Evolutionary conservation across 2,329 filamentous ascomycete genomes (phyloP).

Genomic region (Rachicladosporium sp.): DNA sequence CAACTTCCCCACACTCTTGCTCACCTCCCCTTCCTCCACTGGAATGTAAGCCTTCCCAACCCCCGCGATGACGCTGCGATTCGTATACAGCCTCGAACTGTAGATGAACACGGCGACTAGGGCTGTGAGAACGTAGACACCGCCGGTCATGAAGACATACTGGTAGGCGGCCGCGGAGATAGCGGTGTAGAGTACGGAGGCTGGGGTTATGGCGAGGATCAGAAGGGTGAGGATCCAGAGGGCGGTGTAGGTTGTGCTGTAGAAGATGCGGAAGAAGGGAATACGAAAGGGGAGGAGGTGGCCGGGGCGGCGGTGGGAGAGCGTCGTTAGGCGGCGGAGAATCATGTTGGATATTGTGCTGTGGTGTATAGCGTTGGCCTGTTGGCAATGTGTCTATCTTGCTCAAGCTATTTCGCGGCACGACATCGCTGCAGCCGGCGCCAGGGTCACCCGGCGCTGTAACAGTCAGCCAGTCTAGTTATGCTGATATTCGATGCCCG

Average conservation of each 20-base stretch:
- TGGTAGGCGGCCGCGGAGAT: constrained; percentile 53
- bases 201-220: constrained; percentile 68
- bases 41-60: constrained; percentile 85
- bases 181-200: constrained; percentile 66
- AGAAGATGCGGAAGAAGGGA: constrained; percentile 66
- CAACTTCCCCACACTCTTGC: constrained; percentile 60
- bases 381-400: neutral
- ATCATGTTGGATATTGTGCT: neutral
- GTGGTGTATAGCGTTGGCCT: constrained; percentile 5
- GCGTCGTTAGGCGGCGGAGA: constrained; percentile 2
- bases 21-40: constrained; percentile 72
- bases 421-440: too few species aligned
- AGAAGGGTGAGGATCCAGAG: constrained; percentile 61
- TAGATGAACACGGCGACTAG: constrained; percentile 65
- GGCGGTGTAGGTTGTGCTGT: constrained; percentile 64
- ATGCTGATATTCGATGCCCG: too few species aligned
- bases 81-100: constrained; percentile 73
- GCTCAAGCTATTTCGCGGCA: too few species aligned
- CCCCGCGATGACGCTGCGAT: constrained; percentile 60
- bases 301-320: constrained; percentile 4
- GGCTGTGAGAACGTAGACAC: constrained; percentile 62
- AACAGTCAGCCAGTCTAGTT: too few species aligned
- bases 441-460: too few species aligned
- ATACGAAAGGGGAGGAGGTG: constrained; percentile 29
- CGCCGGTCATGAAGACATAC: constrained; percentile 72